Base-by-base conservation (phyloP, 2,329 filamentous ascomycete species). In the Dothistroma pini region DNA sequence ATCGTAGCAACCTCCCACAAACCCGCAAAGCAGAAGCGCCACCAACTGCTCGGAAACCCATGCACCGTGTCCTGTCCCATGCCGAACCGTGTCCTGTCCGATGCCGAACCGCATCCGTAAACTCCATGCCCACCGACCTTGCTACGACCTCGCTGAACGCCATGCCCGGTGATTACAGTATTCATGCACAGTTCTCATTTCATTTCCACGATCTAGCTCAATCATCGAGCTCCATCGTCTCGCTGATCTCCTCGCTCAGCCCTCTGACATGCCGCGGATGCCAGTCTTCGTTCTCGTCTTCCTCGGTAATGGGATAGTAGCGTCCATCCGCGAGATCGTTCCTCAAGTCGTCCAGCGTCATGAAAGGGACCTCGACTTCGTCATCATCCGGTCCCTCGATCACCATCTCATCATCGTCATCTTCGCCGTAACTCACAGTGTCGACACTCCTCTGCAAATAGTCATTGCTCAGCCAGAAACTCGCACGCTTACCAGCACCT, bases 391-490 rank as follows among this genome's bases (percentile, higher is more conserved):
- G 63, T 19, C 63, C 64, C 12, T 51, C 48, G 9, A 68, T 65
- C 1, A 68, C 48, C 62, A 70, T 70, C 31, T 68, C 69, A 25
- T 73, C 70, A 19, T 74, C 72, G 44, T 74, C 72, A 54, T 75
- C 72, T 54, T 74, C 71, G 12, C 69, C 71, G 21, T 67, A 66
- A 59, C 64, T 66, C 6, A 59, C 54, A 16, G 63, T 68, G 29
- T 71, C 68, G 54, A 70, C 68, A 34, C 66, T 66, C 19, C 62
- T 48, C 34, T 63, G 54, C 14, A 67, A 49, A 25, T 81, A 79
- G 44, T 79, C 82, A 63, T 91, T 87, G 48, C 92, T 91, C 3
- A 97, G 83, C 93, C 93, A 97, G 76, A 91, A 97, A 63, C 84
- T 85, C 14, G 91, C 91, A 52, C 93, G 88, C 79, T 97, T 97